A percentile compares a stretch with the other conserved stretches of the same genome.
These are phyloP conservation scores for Polysphondylium violaceum DNA, from an alignment of 78 protist species.

Conservation along the genomic window DNA sequence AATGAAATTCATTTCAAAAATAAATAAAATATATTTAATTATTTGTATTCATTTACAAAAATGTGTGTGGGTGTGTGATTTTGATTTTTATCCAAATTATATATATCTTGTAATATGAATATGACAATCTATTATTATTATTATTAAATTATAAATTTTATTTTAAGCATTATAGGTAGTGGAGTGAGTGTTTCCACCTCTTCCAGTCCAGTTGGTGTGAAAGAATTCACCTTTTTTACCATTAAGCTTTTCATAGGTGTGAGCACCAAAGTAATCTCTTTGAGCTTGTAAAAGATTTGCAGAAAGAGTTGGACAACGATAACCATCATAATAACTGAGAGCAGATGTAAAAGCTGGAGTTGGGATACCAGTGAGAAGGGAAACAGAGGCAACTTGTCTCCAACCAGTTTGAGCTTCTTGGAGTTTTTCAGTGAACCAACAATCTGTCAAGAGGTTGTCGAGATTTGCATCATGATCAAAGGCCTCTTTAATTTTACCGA, in stretches of 20 bases:
- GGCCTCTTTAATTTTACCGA: constrained; percentile 93
- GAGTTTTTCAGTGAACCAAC: constrained; percentile 78
- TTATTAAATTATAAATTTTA: no score
- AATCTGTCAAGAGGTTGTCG: constrained; percentile 88
- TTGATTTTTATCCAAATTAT: no score
- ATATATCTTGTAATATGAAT: no score
- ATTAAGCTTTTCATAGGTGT: constrained; percentile 92
- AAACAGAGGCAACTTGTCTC: constrained; percentile 77
- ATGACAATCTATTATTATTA: no score
- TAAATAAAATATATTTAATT: no score
- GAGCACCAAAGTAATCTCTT: constrained; percentile 98
- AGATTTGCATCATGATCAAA: constrained; percentile 88
- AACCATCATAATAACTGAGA: constrained; percentile 93
- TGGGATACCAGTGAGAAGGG: constrained; percentile 88
- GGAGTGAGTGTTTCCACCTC: constrained; percentile 56
- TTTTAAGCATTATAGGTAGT: constrained; percentile 19
- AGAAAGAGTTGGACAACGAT: constrained; percentile 89
- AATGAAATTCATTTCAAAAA: no score
- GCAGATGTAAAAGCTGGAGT: constrained; percentile 94
- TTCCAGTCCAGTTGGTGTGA: constrained; percentile 92
- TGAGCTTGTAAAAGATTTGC: constrained; percentile 96
- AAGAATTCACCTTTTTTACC: constrained; percentile 77
- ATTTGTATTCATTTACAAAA: no score
- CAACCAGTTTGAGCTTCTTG: constrained; percentile 60
- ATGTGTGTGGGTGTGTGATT: no score